Evolutionary conservation across 441 rosid genomes (phyloP).

Genomic region (Kokia cookei): DNA sequence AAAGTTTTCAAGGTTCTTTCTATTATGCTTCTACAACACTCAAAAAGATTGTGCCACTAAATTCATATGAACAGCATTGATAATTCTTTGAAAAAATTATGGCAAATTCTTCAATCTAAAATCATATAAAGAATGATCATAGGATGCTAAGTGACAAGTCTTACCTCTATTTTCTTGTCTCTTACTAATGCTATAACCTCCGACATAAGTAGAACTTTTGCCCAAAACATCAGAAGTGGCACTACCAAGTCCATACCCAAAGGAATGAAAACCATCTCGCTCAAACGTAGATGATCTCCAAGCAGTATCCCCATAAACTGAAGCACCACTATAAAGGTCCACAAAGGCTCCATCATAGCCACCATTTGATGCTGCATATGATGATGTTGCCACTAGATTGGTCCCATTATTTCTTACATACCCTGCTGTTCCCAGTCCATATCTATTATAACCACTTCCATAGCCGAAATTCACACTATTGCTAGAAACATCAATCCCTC

Average conservation of each 20-base stretch:
- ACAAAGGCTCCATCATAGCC: conserved; percentile 60
- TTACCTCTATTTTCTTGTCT: conserved; percentile 89
- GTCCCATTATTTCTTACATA: conserved; percentile 61
- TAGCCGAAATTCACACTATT: conserved; percentile 51
- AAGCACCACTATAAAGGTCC: conserved; percentile 58
- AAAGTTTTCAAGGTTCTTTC: background rate
- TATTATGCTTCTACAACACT: background rate
- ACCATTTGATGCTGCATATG: conserved; percentile 57
- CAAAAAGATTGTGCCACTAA: background rate
- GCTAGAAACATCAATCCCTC: conserved; percentile 48
- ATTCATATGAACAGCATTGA: background rate
- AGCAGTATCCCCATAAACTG: conserved; percentile 62
- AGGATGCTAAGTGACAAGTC: conserved; percentile 5
- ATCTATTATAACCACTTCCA: conserved; percentile 63
- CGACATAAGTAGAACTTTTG: conserved; percentile 77
- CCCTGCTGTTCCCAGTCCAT: conserved; percentile 52
- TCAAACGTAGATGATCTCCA: conserved; percentile 69
- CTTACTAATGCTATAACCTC: conserved; percentile 80
- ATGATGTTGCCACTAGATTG: conserved; percentile 46
- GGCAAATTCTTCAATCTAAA: background rate
- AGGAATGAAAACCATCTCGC: conserved; percentile 56
- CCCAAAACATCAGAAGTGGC: conserved; percentile 62
- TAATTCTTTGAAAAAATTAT: background rate
- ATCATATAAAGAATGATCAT: background rate
- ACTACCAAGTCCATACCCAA: conserved; percentile 66